These are phyloP conservation scores for Marchantia polymorpha DNA, from an alignment of 225 moss, liverwort and hornwort genomes.

Conservation along the genomic window DNA sequence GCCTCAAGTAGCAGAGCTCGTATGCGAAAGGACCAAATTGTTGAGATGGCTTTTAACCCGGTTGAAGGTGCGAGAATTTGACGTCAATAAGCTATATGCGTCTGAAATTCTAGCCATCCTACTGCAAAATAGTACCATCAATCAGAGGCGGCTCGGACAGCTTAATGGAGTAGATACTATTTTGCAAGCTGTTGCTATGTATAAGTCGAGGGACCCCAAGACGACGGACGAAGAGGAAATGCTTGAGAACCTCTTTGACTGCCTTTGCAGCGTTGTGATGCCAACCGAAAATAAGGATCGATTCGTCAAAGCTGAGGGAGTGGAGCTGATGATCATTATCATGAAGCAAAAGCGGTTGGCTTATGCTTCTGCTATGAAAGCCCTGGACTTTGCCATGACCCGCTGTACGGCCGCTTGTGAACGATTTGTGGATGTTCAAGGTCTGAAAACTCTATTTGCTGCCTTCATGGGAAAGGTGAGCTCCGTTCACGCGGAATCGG, in stretches of 20 bases:
- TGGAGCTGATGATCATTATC: slow-evolving; percentile 95
- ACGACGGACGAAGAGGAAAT: slow-evolving; percentile 95
- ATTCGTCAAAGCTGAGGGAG: slow-evolving; percentile 94
- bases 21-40: slow-evolving; percentile 92
- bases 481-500: background rate
- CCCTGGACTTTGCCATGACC: slow-evolving; percentile 95
- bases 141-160: slow-evolving; percentile 87
- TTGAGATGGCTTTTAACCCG: slow-evolving; percentile 85
- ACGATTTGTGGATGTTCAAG: slow-evolving; percentile 92
- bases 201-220: slow-evolving; percentile 94
- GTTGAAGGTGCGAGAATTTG: slow-evolving; percentile 90
- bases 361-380: slow-evolving; percentile 92
- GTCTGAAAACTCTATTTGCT: slow-evolving; percentile 91
- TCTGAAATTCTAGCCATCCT: slow-evolving; percentile 94
- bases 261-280: slow-evolving; percentile 94
- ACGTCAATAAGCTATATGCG: slow-evolving; percentile 92
- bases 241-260: slow-evolving; percentile 91
- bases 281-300: slow-evolving; percentile 90
- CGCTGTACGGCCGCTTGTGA: slow-evolving; percentile 86
- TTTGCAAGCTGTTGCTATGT: slow-evolving; percentile 87
- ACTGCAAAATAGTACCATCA: slow-evolving; percentile 73
- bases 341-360: slow-evolving; percentile 97
- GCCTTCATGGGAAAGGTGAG: slow-evolving; percentile 95
- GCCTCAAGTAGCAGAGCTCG: slow-evolving; percentile 82
- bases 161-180: slow-evolving; percentile 93